These are phyloP conservation scores for Daldinia bambusicola DNA, from an alignment of 495 filamentous ascomycete genomes.

Conservation along the genomic window DNA sequence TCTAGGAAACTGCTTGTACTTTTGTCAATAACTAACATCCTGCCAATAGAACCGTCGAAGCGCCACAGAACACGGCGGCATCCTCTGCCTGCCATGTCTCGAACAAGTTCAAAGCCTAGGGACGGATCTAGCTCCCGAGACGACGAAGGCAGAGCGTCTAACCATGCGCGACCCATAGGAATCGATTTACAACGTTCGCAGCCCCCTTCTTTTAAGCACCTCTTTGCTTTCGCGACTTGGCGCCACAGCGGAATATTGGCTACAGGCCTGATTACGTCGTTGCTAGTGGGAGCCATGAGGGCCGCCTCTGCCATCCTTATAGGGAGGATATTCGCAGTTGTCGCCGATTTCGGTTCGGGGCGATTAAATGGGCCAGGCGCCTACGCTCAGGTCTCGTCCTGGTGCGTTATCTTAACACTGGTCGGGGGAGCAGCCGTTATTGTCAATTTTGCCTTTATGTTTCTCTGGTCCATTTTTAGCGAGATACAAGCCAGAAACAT, in stretches of 20 bases:
- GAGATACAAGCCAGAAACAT: constrained; percentile 79
- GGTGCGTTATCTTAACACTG: constrained; percentile 66
- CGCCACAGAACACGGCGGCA: not conserved
- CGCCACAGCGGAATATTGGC: constrained; percentile 66
- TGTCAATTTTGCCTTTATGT: constrained; percentile 70
- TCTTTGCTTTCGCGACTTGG: constrained; percentile 78
- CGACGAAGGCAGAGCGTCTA: not conserved
- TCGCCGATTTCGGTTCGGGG: constrained; percentile 72
- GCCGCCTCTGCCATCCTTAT: constrained; percentile 76
- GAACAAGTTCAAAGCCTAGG: constrained; percentile 5
- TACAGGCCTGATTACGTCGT: constrained; percentile 61
- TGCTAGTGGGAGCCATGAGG: constrained; percentile 69
- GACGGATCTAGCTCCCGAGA: constrained; percentile 1
- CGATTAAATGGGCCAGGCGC: constrained; percentile 60
- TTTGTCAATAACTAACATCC: not conserved
- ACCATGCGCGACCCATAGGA: not conserved
- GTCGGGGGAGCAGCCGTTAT: constrained; percentile 74
- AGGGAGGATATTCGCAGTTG: constrained; percentile 78
- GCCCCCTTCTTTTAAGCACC: constrained; percentile 49
- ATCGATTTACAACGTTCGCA: not conserved
- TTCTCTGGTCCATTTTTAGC: constrained; percentile 77
- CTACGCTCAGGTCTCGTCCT: constrained; percentile 64
- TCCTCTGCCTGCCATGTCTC: constrained; percentile 4
- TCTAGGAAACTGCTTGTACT: not conserved
- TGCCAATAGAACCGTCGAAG: not conserved